Conservation (phyloP, 2,329 filamentous ascomycete genomes). For the Claviceps arundinis region DNA sequence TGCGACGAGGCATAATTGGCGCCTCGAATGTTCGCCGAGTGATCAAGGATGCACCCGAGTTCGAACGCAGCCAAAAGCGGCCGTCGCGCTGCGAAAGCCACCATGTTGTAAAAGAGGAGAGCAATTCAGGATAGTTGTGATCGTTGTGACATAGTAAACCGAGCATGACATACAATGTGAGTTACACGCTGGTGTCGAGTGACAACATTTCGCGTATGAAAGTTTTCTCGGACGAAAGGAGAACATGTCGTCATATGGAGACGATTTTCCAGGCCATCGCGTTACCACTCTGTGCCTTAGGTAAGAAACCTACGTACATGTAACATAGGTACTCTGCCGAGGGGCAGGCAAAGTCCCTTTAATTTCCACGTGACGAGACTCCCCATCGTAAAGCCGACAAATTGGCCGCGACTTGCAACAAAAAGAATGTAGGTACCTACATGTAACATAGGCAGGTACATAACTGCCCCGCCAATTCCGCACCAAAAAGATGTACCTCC, state of each 20-base stretch:
- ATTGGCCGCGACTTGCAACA: too few relatives aligned
- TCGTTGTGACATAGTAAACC: conserved; percentile 16
- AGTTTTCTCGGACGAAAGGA: background rate
- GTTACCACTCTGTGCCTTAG: too few relatives aligned
- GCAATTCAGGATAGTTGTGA: conserved; percentile 8
- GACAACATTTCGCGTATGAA: background rate
- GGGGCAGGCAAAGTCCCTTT: too few relatives aligned
- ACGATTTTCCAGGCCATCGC: too few relatives aligned
- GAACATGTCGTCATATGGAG: conserved; percentile 2
- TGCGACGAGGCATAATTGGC: conserved; percentile 9
- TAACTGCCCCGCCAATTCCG: too few relatives aligned
- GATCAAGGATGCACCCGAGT: conserved; percentile 16
- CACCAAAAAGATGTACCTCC: too few relatives aligned
- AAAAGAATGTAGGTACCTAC: too few relatives aligned
- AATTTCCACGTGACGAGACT: too few relatives aligned
- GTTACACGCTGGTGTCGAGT: background rate
- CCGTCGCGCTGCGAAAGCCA: conserved; percentile 35
- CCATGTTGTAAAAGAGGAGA: conserved; percentile 26
- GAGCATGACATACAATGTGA: background rate
- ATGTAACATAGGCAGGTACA: too few relatives aligned
- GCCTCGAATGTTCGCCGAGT: conserved; percentile 9
- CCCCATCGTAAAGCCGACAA: too few relatives aligned
- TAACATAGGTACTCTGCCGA: too few relatives aligned
- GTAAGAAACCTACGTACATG: too few relatives aligned
- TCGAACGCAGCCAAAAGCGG: conserved; percentile 34